Evolutionary conservation across 345 rosid species (phyloP), one percentile per base, ranked within the genome.

Genomic region (Populus davidiana): DNA sequence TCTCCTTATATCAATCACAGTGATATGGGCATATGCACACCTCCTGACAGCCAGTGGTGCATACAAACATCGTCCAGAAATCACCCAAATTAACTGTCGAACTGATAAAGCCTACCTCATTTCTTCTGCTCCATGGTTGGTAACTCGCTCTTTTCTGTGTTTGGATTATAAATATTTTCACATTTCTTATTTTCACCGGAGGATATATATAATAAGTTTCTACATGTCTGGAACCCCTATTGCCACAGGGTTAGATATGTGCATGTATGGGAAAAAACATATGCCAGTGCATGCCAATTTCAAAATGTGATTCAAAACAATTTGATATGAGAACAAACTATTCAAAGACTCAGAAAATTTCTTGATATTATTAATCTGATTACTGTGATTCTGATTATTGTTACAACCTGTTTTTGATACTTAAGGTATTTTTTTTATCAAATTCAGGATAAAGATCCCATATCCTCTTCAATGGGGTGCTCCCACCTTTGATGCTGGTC

Each of bases 381-480:
- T 39, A 8, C 43, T 39, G 43, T 39, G 43, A 39, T 39, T 39
- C 8, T 8, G 43, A 39, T 33, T 33, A 33, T 33, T 33, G 36
- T 33, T 33, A 33, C 50, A 44, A 13, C 50, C 50, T 44, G 50
- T 44, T 11, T 41, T 44, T 13, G 17, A 44, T 12, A 3, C 17
- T 44, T 10, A 12, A 12, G 49, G 17, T 44, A 3, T 44, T 44
- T 11, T 11, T 2, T 43, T 7, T 47, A 78, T 65, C 79, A 70
- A 56, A 52, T 75, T 67, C 82, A 96, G 99, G 99, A 89, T 96
- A 85, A 93, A 91, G 84, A 88, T 94, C 56, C 99, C 98, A 38
- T 96, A 93, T 85, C 99, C 99, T 86, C 98, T 94, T 52, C 95
- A 96, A 70, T 96, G 99, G 99, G 99, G 99, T 71, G 99, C 99